Conservation (phyloP, 2,329 filamentous ascomycete species). For the Trichoderma sp. region DNA sequence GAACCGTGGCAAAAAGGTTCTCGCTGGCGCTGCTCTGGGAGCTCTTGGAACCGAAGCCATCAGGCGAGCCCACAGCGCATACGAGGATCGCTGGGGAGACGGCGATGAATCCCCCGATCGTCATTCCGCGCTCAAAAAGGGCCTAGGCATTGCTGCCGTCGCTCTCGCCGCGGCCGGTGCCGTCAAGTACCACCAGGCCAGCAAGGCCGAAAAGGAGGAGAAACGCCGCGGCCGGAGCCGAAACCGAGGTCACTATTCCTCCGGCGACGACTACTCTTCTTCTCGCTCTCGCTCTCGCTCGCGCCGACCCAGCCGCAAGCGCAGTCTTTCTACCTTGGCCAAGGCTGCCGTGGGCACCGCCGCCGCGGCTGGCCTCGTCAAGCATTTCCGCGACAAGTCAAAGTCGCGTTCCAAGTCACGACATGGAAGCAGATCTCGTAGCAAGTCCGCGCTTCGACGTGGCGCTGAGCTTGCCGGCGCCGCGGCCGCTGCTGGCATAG, state of each 20-base stretch:
- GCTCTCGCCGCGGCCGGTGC: constrained; percentile 63
- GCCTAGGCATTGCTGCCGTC: constrained; percentile 60
- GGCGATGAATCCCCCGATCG: constrained; percentile 39
- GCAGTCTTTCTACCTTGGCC: constrained; percentile 48
- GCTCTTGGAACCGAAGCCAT: constrained; percentile 60
- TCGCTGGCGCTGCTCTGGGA: constrained; percentile 60
- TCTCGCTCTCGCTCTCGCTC: constrained; percentile 40
- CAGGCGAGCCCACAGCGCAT: constrained; percentile 58
- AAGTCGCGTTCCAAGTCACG: constrained; percentile 34
- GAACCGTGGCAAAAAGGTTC: constrained; percentile 55
- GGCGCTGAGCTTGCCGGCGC: constrained; percentile 61
- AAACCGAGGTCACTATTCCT: constrained; percentile 43
- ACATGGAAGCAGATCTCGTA: constrained; percentile 36
- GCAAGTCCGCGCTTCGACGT: constrained; percentile 47
- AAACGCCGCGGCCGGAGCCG: constrained; percentile 53
- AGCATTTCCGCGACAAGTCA: constrained; percentile 56
- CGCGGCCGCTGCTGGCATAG: constrained; percentile 57
- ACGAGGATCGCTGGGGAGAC: constrained; percentile 50
- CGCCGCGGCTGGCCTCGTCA: constrained; percentile 55
- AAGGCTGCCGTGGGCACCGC: constrained; percentile 58
- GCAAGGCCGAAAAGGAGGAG: constrained; percentile 59
- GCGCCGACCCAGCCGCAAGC: constrained; percentile 43
- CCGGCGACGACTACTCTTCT: constrained; percentile 40
- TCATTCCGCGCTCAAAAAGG: constrained; percentile 55
- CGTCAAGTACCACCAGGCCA: constrained; percentile 60